Base-by-base conservation (phyloP, 2,329 filamentous ascomycete species). In the Trichoderma arundinaceum region DNA sequence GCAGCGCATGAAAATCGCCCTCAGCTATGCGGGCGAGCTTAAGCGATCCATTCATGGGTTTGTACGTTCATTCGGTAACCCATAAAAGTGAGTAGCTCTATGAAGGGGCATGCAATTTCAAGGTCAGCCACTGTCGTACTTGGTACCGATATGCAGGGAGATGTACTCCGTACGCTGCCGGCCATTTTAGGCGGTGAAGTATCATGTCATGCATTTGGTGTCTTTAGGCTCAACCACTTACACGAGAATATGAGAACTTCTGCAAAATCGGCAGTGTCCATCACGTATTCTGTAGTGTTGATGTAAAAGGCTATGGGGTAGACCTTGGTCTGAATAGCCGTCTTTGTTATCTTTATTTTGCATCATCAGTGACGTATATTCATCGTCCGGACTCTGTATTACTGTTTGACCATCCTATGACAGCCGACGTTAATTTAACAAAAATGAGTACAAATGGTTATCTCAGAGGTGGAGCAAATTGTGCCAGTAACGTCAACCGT, bases 31-130 rank as follows among this genome's bases (percentile, higher is more conserved):
- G 57, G 44, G 22, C 32, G 7, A 17, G 7, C 3, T 22, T 41
- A 41, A 51, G 41, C 44, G 44, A 32, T 32, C 57, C 57, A 41
- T 60, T 32, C 57, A 41, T 15, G 17, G 2, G 19, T 15, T 32
- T 35, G 46, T 51, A 41, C 17, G 57, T 17, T 13, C 39, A 17
- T 35, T 32, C 57, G 19, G 35, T 51, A 33, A 15, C 22, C 22
- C 46, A 33, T 17, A 51, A 12, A 19, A 49, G 15, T 44, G n/a
- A 41, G 41, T 32, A n/a, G 48, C 22, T 51, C 17, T 32, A 51
- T 13, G n/a, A 60, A 60, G 57, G 44, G 57, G 35, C 28, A 41
- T 38, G 35, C 57, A 41, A 19, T 13, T 60, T 46, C 28, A 19
- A 48, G 9, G 46, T 4, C 28, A 32, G 6, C 19, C 4, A 22